phyloP scores from a whole-genome alignment of 345 rosid species.

The Cochlearia excelsa region DNA sequence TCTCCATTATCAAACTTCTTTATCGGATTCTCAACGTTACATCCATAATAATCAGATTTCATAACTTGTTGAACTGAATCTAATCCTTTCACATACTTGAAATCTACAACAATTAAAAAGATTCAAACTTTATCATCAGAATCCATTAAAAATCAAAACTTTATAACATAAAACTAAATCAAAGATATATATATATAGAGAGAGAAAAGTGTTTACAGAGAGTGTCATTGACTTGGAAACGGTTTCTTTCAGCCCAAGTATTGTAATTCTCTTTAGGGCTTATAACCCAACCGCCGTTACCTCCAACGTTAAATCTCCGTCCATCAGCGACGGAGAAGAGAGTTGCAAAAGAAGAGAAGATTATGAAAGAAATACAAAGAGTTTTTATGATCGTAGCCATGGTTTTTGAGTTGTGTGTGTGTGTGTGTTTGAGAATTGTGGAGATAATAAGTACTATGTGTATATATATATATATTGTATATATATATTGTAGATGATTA shows the following conservation, averaged over 20 bases:
- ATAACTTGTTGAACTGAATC: slow-evolving; percentile 60
- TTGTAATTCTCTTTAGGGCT: slow-evolving; percentile 45
- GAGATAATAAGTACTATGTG: no score
- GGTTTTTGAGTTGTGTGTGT: background rate
- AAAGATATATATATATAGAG: background rate
- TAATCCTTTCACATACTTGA: slow-evolving; percentile 45
- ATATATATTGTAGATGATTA: no score
- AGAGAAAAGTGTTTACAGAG: slow-evolving; percentile 40
- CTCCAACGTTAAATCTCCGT: slow-evolving; percentile 54
- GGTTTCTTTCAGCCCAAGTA: slow-evolving; percentile 53
- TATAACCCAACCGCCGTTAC: slow-evolving; percentile 53
- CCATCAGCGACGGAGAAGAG: slow-evolving; percentile 37
- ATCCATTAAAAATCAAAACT: no score
- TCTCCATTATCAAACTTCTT: slow-evolving; percentile 37
- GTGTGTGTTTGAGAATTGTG: no score
- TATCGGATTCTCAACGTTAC: slow-evolving; percentile 43
- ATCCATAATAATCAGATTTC: slow-evolving; percentile 49
- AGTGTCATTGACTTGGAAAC: slow-evolving; percentile 62
- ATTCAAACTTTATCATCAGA: background rate
- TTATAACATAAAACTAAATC: no score
- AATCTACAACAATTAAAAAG: slow-evolving; percentile 37
- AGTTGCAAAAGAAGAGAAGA: slow-evolving; percentile 27
- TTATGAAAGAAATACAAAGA: slow-evolving; percentile 26
- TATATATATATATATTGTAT: no score
- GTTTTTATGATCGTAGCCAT: slow-evolving; percentile 33